Base-by-base conservation (phyloP, 2,329 filamentous ascomycete species). In the Phialocephala subalpina region DNA sequence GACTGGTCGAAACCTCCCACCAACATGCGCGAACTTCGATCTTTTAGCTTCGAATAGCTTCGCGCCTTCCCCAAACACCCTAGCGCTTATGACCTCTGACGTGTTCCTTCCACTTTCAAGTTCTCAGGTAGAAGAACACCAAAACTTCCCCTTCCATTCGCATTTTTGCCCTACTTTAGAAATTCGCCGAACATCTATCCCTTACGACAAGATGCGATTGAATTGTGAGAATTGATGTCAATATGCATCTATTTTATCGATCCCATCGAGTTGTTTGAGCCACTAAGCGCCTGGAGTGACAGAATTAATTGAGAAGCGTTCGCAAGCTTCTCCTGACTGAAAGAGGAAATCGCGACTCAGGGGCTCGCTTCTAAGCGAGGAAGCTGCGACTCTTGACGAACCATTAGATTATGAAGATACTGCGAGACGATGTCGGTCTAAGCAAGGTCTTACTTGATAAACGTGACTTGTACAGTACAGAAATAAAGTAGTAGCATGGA, bases 271-370 rank as follows among this genome's bases (percentile, higher is more conserved):
- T 11, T 8, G 2, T 14, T 18, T 6, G n/a, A n/a, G 4, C 20
- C 20, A 12, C 45, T 49, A n/a, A 25, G 45, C 45, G 45, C 20
- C 18, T 4, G 20, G n/a, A 25, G 20, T 25, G 9, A 49, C 3
- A 49, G 7, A 49, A 22, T 22, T 3, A 49, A 22, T 49, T 20
- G n/a, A 25, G n/a, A n/a, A 49, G 45, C 22, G n/a, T 11, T 49
- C 45, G 45, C n/a, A 49, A 49, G 45, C n/a, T 49, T 11, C 45
- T n/a, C 45, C 45, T 49, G 45, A 49, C 45, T 14, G 45, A 49
- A 49, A 9, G n/a, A 49, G 45, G 45, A 49, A 49, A 49, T 49
- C 45, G n/a, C n/a, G 45, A 49, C 20, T 49, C 45, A 49, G 45
- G 45, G 45, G 45, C 45, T 49, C 45, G 45, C 45, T 49, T 49